phyloP scores from a whole-genome alignment of 139 green algal genomes.

The Gonium pectorale region DNA sequence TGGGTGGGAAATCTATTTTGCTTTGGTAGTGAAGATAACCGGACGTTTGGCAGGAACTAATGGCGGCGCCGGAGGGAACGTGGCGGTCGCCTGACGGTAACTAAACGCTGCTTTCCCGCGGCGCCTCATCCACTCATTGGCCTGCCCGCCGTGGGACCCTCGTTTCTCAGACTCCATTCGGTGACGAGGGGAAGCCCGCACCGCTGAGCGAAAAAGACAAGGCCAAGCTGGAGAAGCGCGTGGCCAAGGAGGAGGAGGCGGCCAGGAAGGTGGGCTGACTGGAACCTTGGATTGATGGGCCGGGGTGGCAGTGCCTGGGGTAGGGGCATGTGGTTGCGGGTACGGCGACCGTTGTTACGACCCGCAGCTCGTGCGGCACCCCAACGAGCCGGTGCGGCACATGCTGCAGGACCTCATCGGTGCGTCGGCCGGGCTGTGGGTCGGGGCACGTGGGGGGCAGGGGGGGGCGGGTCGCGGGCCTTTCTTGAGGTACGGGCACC shows the following conservation, averaged over 20 bases:
- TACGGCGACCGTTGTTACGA: constrained; percentile 62
- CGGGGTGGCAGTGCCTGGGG: too few species aligned
- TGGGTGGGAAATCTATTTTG: too few species aligned
- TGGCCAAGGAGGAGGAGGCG: constrained; percentile 58
- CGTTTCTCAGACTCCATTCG: constrained; percentile 55
- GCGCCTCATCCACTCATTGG: too few species aligned
- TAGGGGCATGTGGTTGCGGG: constrained; percentile 1
- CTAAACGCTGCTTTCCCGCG: too few species aligned
- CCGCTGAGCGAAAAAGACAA: constrained; percentile 70
- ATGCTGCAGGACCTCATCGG: constrained; percentile 81
- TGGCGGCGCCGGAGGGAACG: too few species aligned
- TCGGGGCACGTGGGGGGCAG: neutral
- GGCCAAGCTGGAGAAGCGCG: constrained; percentile 74
- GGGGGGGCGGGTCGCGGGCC: too few species aligned
- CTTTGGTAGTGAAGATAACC: too few species aligned
- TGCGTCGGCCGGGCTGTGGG: constrained; percentile 49
- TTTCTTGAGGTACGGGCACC: too few species aligned
- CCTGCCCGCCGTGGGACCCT: too few species aligned
- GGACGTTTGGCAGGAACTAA: too few species aligned
- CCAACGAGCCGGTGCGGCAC: constrained; percentile 81
- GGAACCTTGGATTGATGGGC: neutral
- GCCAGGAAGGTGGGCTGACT: constrained; percentile 2
- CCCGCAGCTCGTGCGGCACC: constrained; percentile 66
- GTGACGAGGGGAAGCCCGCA: constrained; percentile 44
- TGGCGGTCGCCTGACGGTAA: too few species aligned